Conservation (phyloP, 2,329 filamentous ascomycete species). For the Calonectria honghensis region DNA sequence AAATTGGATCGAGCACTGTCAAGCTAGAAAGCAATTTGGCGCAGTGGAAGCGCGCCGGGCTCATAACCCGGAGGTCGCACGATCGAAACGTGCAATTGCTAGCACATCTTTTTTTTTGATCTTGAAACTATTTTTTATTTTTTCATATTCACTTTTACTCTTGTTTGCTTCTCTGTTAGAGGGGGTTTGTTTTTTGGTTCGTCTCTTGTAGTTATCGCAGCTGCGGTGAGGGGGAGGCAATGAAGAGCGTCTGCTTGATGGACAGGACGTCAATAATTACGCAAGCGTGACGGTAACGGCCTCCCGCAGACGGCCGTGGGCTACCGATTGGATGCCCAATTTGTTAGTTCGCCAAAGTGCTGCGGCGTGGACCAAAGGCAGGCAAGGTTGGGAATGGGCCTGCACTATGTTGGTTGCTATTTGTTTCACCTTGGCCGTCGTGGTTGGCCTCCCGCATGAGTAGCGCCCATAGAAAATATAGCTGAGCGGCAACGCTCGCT, state of each 20-base stretch:
- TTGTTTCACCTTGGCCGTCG: not conserved
- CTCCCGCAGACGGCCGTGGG: not conserved
- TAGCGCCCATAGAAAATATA: not conserved
- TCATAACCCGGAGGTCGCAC: slow-evolving; percentile 41
- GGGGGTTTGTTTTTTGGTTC: not conserved
- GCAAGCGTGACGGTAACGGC: not conserved
- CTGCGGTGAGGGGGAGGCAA: not conserved
- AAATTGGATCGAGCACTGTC: not conserved
- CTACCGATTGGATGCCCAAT: not conserved
- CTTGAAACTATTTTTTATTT: not conserved
- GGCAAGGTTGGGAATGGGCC: not conserved
- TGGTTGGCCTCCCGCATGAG: slow-evolving; percentile 13
- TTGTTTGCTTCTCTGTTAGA: not conserved
- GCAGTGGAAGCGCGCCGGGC: slow-evolving; percentile 40
- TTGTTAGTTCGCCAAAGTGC: not conserved
- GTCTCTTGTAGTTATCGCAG: not conserved
- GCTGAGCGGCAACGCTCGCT: not conserved
- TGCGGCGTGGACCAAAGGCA: not conserved
- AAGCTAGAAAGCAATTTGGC: slow-evolving; percentile 36
- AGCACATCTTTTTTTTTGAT: slow-evolving; percentile 7
- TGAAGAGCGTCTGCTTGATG: not conserved
- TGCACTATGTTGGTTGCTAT: not conserved
- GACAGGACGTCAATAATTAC: not conserved
- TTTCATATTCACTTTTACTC: not conserved
- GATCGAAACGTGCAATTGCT: slow-evolving; percentile 41